Evolutionary conservation across 495 filamentous ascomycete species (phyloP).

Genomic region (Neurospora tetraspora): DNA sequence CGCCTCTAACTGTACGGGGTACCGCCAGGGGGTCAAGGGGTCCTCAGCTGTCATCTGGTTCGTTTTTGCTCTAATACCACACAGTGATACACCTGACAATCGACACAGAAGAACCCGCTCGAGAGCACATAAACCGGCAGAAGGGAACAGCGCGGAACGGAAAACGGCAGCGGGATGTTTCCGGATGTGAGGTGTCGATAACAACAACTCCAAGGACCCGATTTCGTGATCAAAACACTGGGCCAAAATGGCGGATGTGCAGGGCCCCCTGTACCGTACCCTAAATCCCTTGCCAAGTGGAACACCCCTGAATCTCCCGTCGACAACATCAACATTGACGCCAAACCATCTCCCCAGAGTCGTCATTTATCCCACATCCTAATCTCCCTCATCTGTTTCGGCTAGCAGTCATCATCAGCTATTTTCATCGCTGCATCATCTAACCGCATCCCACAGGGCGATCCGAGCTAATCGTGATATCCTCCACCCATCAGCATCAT

Average conservation of each 20-base stretch:
- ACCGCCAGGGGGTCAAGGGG: neutral
- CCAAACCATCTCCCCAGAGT: neutral
- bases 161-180: neutral
- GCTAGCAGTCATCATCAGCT: neutral
- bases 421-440: neutral
- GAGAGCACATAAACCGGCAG: neutral
- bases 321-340: neutral
- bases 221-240: neutral
- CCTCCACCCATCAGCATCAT: neutral
- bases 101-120: too few relatives aligned
- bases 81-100: neutral
- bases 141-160: neutral
- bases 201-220: neutral
- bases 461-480: neutral
- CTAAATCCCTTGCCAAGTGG: too few relatives aligned
- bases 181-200: neutral
- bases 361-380: neutral
- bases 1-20: neutral
- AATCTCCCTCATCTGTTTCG: neutral
- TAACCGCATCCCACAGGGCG: neutral
- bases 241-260: neutral
- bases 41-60: neutral
- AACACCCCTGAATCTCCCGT: neutral
- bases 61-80: neutral
- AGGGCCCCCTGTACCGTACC: too few relatives aligned